These are phyloP conservation scores for Lathyrus oleraceus DNA, from an alignment of 306 rosid species.

Conservation along the genomic window DNA sequence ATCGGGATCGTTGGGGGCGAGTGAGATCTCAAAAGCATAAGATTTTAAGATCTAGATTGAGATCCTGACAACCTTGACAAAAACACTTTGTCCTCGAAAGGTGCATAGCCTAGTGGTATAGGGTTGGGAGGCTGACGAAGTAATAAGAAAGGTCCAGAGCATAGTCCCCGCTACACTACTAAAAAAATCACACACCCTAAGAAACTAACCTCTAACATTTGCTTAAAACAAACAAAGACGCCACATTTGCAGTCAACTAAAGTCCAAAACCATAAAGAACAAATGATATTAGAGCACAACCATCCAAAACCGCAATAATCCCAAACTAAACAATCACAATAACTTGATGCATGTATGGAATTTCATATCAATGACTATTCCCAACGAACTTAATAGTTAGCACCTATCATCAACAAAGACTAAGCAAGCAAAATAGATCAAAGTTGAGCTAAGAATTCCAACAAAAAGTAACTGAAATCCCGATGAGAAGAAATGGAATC, in stretches of 20 bases:
- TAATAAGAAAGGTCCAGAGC: background rate
- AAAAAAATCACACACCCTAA: background rate
- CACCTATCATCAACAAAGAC: background rate
- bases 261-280: slow-evolving; percentile 5
- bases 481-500: background rate
- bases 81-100: background rate
- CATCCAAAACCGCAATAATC: background rate
- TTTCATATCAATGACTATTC: background rate
- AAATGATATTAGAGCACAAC: background rate
- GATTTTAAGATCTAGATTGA: too few species aligned
- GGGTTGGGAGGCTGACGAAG: background rate
- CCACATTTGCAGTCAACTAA: slow-evolving; percentile 13
- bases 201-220: background rate
- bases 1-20: too few species aligned
- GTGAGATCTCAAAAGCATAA: too few species aligned
- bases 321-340: slow-evolving; percentile 3
- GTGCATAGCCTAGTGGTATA: background rate
- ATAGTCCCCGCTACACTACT: background rate
- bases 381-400: background rate
- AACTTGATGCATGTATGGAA: slow-evolving; percentile 13
- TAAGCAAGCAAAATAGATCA: slow-evolving; percentile 12
- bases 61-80: too few species aligned
- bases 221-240: background rate
- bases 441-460: background rate
- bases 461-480: background rate